These are phyloP conservation scores for Eimeria tenella DNA, from an alignment of 169 alveolate genomes.

Conservation along the genomic window DNA sequence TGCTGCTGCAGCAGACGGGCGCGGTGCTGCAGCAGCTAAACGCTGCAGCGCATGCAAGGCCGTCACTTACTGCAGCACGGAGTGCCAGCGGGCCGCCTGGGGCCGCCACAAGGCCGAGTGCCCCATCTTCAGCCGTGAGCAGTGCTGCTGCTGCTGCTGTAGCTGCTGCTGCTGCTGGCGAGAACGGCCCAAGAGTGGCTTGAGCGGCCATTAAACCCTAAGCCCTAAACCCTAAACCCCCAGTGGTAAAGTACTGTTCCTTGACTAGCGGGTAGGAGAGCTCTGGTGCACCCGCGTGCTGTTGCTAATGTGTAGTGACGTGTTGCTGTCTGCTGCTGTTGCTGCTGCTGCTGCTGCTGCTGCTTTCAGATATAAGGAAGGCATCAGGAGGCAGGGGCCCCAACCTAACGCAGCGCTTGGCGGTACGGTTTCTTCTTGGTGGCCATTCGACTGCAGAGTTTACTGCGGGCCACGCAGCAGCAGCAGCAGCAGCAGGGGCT, in stretches of 20 bases:
- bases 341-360: constrained; percentile 17
- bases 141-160: too few species aligned
- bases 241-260: too few species aligned
- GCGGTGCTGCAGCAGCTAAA: constrained; percentile 18
- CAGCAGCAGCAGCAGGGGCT: neutral
- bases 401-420: constrained; percentile 43
- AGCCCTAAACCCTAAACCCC: too few species aligned
- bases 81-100: constrained; percentile 54
- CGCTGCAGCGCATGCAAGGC: constrained; percentile 64
- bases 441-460: constrained; percentile 43
- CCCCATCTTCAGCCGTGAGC: constrained; percentile 44
- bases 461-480: constrained; percentile 60
- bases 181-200: too few species aligned
- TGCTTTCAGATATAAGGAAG: constrained; percentile 43
- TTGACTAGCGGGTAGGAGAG: neutral
- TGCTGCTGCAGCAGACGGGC: neutral
- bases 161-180: too few species aligned
- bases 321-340: neutral
- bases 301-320: neutral
- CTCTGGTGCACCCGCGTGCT: neutral
- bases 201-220: too few species aligned
- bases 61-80: constrained; percentile 57
- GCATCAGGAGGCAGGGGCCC: constrained; percentile 58
- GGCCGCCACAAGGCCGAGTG: constrained; percentile 29
- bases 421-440: constrained; percentile 13